These are phyloP conservation scores for Colletotrichum viniferum DNA, from an alignment of 2,329 filamentous ascomycete species.

Conservation along the genomic window DNA sequence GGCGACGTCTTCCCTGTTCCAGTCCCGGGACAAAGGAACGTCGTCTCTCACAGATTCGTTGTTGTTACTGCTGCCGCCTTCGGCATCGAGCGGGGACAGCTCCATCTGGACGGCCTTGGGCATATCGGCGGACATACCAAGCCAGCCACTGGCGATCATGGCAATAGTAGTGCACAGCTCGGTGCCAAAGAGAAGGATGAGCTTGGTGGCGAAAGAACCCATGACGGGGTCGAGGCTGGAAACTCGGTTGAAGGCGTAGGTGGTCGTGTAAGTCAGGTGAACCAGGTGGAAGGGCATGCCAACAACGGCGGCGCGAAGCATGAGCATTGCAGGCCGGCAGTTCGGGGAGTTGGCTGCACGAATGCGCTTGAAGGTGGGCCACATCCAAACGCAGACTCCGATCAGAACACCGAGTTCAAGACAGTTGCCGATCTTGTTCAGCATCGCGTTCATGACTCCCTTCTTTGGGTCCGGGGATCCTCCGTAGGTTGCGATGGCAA, in stretches of 20 bases:
- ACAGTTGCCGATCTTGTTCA: constrained; percentile 25
- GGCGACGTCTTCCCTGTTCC: neutral
- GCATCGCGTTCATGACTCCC: constrained; percentile 18
- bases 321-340: constrained; percentile 16
- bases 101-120: neutral
- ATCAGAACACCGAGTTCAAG: constrained; percentile 26
- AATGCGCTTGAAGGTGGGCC: constrained; percentile 23
- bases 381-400: constrained; percentile 25
- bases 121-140: neutral
- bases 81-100: neutral
- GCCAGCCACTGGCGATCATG: constrained; percentile 20
- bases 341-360: constrained; percentile 9
- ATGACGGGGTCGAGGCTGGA: constrained; percentile 24
- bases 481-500: constrained; percentile 23
- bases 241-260: constrained; percentile 24
- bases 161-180: constrained; percentile 15
- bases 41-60: constrained; percentile 5
- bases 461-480: constrained; percentile 16
- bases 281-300: constrained; percentile 27
- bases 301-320: constrained; percentile 18
- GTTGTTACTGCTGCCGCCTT: neutral
- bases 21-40: neutral
- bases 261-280: constrained; percentile 25
- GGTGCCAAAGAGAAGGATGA: constrained; percentile 25
- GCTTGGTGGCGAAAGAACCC: constrained; percentile 25